Evolutionary conservation across 1,284 basidiomycete species (phyloP).

Genomic region (Agroathelia rolfsii): DNA sequence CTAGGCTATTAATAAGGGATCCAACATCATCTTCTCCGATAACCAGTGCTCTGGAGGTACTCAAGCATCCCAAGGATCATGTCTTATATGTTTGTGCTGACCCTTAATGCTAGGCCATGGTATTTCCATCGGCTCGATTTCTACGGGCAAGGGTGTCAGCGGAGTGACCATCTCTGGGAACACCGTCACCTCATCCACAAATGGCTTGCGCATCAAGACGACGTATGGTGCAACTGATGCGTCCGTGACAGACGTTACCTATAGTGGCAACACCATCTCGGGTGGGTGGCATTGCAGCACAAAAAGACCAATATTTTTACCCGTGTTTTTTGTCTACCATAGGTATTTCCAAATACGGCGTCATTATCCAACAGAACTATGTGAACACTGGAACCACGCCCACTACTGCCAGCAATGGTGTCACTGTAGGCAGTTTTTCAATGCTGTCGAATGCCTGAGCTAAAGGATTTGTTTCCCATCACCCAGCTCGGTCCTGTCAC

Average conservation of each 20-base stretch:
- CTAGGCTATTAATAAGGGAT: slow-evolving; percentile 1
- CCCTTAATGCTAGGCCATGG: slow-evolving; percentile 31
- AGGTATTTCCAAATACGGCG: slow-evolving; percentile 2
- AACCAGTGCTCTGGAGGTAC: slow-evolving; percentile 5
- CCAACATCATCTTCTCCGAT: background rate
- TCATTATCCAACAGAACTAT: slow-evolving; percentile 4
- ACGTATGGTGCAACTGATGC: background rate
- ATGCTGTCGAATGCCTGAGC: too few relatives aligned
- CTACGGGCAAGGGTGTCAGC: slow-evolving; percentile 1
- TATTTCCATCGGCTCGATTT: slow-evolving; percentile 3
- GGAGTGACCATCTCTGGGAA: slow-evolving; percentile 2
- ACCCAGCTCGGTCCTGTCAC: slow-evolving; percentile 4
- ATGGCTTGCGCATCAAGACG: slow-evolving; percentile 13
- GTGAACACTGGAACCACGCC: slow-evolving; percentile 9
- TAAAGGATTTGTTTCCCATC: too few relatives aligned
- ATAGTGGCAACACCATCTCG: background rate
- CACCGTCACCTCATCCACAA: slow-evolving; percentile 7
- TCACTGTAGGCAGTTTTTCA: too few relatives aligned
- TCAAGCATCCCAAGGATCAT: slow-evolving; percentile 53
- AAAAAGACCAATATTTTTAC: too few relatives aligned
- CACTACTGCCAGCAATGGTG: slow-evolving; percentile 3
- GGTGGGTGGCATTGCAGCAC: slow-evolving; percentile 15
- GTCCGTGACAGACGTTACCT: slow-evolving; percentile 1
- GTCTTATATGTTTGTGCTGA: slow-evolving; percentile 46
- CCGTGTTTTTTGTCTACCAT: background rate